These are phyloP conservation scores for Pterocarpus macrocarpus DNA, from an alignment of 306 rosid genomes.

Conservation along the genomic window DNA sequence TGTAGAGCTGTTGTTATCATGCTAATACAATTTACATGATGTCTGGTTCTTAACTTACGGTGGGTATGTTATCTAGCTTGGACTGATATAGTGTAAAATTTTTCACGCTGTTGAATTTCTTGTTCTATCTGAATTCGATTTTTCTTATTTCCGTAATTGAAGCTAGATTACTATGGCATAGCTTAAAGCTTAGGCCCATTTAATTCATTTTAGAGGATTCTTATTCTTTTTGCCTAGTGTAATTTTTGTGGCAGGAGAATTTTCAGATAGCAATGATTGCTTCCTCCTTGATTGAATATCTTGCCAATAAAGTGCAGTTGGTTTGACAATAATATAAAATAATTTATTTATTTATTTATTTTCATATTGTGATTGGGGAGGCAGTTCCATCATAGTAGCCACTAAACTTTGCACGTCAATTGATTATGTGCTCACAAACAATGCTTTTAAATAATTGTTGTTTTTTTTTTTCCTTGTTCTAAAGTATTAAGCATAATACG, in stretches of 20 bases:
- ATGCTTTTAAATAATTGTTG: neutral
- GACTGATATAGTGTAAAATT: neutral
- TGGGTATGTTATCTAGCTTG: too few species aligned
- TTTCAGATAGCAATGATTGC: neutral
- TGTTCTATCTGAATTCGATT: constrained; percentile 15
- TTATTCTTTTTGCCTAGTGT: neutral
- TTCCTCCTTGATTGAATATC: too few species aligned
- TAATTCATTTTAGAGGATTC: neutral
- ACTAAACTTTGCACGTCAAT: neutral
- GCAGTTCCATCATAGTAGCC: neutral
- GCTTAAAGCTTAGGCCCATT: neutral
- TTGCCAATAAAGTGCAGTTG: too few species aligned
- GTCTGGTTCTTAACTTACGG: neutral
- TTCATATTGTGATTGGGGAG: neutral
- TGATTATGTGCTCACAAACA: constrained; percentile 5
- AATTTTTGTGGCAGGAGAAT: neutral
- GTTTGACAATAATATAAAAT: neutral
- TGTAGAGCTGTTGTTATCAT: constrained; percentile 1
- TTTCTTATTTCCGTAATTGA: neutral
- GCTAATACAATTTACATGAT: neutral
- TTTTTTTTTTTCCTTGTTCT: constrained; percentile 2
- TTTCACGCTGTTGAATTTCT: neutral
- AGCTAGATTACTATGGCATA: constrained; percentile 5
- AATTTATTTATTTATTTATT: too few species aligned
- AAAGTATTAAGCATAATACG: neutral